Evolutionary conservation across 1,284 basidiomycete species (phyloP).

Genomic region (Abortiporus biennis): DNA sequence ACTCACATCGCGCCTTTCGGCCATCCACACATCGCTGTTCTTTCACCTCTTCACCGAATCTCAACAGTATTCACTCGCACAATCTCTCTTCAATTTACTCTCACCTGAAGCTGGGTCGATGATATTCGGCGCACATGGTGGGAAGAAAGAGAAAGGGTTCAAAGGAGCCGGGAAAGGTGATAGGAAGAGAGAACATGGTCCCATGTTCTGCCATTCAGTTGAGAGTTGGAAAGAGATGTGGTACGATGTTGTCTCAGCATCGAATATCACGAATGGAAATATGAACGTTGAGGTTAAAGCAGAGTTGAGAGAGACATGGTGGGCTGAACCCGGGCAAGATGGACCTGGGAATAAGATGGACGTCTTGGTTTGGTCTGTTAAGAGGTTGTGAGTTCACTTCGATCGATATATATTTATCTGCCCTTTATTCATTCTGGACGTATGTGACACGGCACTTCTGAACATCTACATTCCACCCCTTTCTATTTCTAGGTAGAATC

Average conservation of each 20-base stretch:
- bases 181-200: conserved; percentile 13
- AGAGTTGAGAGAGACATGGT: conserved; percentile 12
- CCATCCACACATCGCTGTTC: conserved; percentile 40
- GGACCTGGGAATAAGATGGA: not conserved
- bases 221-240: conserved; percentile 37
- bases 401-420: too few species aligned
- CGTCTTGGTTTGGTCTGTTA: conserved; percentile 19
- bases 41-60: conserved; percentile 47
- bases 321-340: not conserved
- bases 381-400: too few species aligned
- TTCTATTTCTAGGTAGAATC: too few species aligned
- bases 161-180: conserved; percentile 8
- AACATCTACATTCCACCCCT: too few species aligned
- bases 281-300: conserved; percentile 30
- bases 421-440: too few species aligned
- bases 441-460: too few species aligned
- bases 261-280: conserved; percentile 29
- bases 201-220: conserved; percentile 27
- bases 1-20: conserved; percentile 37
- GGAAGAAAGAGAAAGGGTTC: conserved; percentile 18
- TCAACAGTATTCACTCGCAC: conserved; percentile 34
- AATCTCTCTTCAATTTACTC: conserved; percentile 32
- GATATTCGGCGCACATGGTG: conserved; percentile 28
- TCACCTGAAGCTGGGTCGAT: conserved; percentile 30
- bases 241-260: too few species aligned